Evolutionary conservation across 495 filamentous ascomycete species (phyloP).

Genomic region (Tuber magnatum): DNA sequence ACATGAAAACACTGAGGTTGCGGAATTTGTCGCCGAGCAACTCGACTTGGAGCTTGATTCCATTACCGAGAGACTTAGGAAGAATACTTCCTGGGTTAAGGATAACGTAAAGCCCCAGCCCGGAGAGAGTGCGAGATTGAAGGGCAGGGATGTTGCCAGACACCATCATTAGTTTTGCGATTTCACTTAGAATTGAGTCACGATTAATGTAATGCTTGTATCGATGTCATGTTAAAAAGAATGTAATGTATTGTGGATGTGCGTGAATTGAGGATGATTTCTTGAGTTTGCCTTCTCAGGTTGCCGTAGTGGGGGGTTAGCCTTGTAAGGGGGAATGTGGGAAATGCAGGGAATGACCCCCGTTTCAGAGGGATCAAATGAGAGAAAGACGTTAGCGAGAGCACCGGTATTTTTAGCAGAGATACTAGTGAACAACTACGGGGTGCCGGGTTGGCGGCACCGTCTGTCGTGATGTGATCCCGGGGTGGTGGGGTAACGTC

Average conservation of each 20-base stretch:
- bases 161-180: slow-evolving; percentile 20
- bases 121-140: slow-evolving; percentile 16
- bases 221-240: slow-evolving; percentile 4
- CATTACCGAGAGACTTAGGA: slow-evolving; percentile 52
- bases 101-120: slow-evolving; percentile 28
- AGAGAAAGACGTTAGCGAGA: neutral
- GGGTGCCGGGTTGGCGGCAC: neutral
- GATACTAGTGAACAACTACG: neutral
- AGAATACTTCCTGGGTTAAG: slow-evolving; percentile 42
- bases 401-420: neutral
- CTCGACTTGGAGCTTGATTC: slow-evolving; percentile 54
- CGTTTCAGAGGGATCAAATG: neutral
- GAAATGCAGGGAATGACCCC: neutral
- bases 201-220: slow-evolving; percentile 13
- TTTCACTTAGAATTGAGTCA: neutral
- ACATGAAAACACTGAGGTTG: slow-evolving; percentile 69
- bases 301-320: neutral
- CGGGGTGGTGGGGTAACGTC: neutral
- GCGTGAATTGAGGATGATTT: neutral
- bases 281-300: neutral
- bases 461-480: neutral
- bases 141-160: slow-evolving; percentile 23
- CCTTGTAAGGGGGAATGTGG: neutral
- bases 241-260: slow-evolving; percentile 8
- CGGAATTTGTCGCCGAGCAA: slow-evolving; percentile 56